Evolutionary conservation across 2,329 filamentous ascomycete species (phyloP).

Genomic region (Alternaria panax): DNA sequence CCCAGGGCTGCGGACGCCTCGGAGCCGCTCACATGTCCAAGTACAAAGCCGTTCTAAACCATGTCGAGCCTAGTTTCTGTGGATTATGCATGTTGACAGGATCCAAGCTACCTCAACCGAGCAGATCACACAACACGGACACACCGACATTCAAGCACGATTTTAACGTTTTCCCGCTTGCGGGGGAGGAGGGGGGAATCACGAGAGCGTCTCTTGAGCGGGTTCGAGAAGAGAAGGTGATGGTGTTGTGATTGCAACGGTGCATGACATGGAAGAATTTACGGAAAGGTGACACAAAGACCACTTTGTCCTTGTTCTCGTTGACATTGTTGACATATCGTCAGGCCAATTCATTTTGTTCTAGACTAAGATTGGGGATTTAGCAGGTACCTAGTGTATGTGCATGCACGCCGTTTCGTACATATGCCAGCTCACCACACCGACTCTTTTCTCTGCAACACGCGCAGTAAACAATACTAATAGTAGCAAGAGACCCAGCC

Average conservation of each 20-base stretch:
- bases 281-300: neutral
- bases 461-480: neutral
- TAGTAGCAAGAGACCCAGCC: neutral
- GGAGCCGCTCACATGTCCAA: neutral
- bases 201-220: neutral
- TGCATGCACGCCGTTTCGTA: neutral
- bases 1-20: neutral
- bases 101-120: neutral
- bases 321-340: neutral
- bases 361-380: constrained; percentile 1
- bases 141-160: constrained; percentile 7
- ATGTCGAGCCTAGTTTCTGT: neutral
- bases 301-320: neutral
- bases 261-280: neutral
- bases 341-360: neutral
- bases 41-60: neutral
- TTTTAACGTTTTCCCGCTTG: neutral
- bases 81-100: neutral
- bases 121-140: constrained; percentile 1
- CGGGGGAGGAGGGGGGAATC: neutral
- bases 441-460: constrained; percentile 1
- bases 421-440: constrained; percentile 6
- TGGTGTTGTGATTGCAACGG: neutral
- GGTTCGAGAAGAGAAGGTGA: neutral
- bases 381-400: too few species aligned